A percentile compares a stretch with the other conserved stretches of the same genome.
Evolutionary conservation across 164 flowering plant species (phyloP).

Genomic region (Aristolochia californica): DNA sequence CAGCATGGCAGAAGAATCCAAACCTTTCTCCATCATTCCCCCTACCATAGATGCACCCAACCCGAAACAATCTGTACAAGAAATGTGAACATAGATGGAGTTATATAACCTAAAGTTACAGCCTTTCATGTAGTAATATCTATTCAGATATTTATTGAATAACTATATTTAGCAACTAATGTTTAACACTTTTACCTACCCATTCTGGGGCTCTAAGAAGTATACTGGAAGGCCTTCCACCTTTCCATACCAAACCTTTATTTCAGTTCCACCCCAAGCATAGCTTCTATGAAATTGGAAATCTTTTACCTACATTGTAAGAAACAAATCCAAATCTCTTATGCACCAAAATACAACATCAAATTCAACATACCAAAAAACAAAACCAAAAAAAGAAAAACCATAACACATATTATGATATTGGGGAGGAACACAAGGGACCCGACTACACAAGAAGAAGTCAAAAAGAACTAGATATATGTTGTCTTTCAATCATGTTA

Average conservation of each 20-base stretch:
- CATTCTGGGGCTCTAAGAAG: constrained; percentile 92
- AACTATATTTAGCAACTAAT: too few relatives aligned
- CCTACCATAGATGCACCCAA: constrained; percentile 80
- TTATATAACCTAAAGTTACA: too few relatives aligned
- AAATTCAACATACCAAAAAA: too few relatives aligned
- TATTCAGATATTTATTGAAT: too few relatives aligned
- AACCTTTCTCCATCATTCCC: constrained; percentile 81
- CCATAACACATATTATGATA: too few relatives aligned
- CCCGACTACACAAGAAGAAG: too few relatives aligned
- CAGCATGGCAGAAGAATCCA: constrained; percentile 91
- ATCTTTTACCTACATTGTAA: constrained; percentile 52
- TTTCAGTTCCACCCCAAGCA: constrained; percentile 82
- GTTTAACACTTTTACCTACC: constrained; percentile 33
- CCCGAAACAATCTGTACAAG: constrained; percentile 51
- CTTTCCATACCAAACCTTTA: constrained; percentile 88
- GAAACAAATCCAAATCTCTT: not conserved
- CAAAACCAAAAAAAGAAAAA: not conserved
- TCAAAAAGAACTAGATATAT: too few relatives aligned
- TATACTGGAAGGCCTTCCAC: constrained; percentile 90
- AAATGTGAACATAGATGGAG: not conserved
- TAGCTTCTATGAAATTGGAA: constrained; percentile 47
- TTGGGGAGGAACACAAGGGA: too few relatives aligned
- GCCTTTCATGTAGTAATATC: too few relatives aligned
- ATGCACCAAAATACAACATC: too few relatives aligned
- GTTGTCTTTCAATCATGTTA: too few relatives aligned